Conservation (phyloP, 140 eudicot species). For the Bidens hawaiensis region DNA sequence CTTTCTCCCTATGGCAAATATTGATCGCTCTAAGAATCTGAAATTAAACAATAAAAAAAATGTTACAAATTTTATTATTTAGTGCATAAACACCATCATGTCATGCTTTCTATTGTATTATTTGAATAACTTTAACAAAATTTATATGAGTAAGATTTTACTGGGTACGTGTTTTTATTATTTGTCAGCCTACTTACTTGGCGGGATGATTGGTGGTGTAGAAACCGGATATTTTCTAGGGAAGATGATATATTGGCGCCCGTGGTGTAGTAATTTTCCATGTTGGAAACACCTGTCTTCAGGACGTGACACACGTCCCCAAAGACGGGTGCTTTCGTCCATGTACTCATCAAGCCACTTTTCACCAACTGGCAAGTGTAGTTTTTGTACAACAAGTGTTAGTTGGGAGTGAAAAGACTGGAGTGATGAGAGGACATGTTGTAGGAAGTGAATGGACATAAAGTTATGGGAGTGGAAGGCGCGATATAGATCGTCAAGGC, state of each 20-base stretch:
- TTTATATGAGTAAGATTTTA: background rate
- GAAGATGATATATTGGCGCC: conserved; percentile 49
- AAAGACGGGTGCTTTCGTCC: conserved; percentile 79
- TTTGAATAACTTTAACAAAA: background rate
- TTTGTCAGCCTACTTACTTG: too few species aligned
- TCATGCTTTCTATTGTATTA: background rate
- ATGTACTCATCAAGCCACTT: conserved; percentile 86
- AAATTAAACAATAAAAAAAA: background rate
- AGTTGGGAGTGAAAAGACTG: conserved; percentile 65
- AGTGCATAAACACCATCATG: background rate
- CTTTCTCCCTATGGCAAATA: conserved; percentile 56
- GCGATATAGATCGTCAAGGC: conserved; percentile 60
- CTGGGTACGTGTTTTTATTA: too few species aligned
- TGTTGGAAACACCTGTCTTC: conserved; percentile 45
- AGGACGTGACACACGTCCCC: conserved; percentile 76
- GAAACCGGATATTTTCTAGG: conserved; percentile 42
- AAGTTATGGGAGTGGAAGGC: conserved; percentile 46
- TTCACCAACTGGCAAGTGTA: conserved; percentile 68
- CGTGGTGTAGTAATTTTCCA: conserved; percentile 61
- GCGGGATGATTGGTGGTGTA: conserved; percentile 42
- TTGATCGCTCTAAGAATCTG: conserved; percentile 64
- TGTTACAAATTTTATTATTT: background rate
- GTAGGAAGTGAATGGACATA: conserved; percentile 76
- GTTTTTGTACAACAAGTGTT: conserved; percentile 62
- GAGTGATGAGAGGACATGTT: conserved; percentile 50